Evolutionary conservation across 2,329 filamentous ascomycete species (phyloP).

Genomic region (Exophiala dermatitidis): DNA sequence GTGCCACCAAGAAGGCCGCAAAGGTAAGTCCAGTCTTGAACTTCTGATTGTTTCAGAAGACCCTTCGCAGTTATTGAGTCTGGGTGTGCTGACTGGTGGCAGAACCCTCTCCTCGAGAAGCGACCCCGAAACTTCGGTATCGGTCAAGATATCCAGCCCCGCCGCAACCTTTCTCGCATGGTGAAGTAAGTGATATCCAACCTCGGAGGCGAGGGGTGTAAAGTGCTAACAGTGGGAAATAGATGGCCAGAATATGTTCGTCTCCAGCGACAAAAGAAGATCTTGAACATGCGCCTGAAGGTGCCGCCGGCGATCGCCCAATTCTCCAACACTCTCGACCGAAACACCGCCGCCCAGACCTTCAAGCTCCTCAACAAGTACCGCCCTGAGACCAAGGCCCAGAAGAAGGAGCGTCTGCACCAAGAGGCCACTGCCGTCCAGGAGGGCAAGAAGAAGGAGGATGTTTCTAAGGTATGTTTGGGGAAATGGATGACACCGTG

Average conservation of each 20-base stretch:
- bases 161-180: slow-evolving; percentile 93
- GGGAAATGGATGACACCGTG: not conserved
- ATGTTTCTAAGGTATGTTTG: slow-evolving; percentile 70
- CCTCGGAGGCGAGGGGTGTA: not conserved
- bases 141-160: slow-evolving; percentile 96
- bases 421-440: slow-evolving; percentile 97
- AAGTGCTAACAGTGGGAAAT: not conserved
- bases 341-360: slow-evolving; percentile 90
- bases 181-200: slow-evolving; percentile 55
- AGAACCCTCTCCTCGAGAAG: slow-evolving; percentile 99
- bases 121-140: slow-evolving; percentile 96
- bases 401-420: slow-evolving; percentile 99
- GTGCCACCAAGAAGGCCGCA: slow-evolving; percentile 77
- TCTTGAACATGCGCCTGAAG: slow-evolving; percentile 97
- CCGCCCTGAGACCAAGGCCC: slow-evolving; percentile 95
- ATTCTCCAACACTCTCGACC: slow-evolving; percentile 95
- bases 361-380: slow-evolving; percentile 99
- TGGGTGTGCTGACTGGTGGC: slow-evolving; percentile 5
- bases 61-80: too few relatives aligned
- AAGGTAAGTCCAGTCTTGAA: slow-evolving; percentile 57
- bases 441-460: slow-evolving; percentile 99
- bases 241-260: slow-evolving; percentile 95
- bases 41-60: too few relatives aligned
- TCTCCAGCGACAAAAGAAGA: slow-evolving; percentile 90
- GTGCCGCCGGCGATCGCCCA: slow-evolving; percentile 94